Percentiles rank a stretch among this genome's conserved stretches.
These are phyloP conservation scores for Tieghemiomyces parasiticus DNA, from an alignment of 192 early-diverging fungal species.

Conservation along the genomic window DNA sequence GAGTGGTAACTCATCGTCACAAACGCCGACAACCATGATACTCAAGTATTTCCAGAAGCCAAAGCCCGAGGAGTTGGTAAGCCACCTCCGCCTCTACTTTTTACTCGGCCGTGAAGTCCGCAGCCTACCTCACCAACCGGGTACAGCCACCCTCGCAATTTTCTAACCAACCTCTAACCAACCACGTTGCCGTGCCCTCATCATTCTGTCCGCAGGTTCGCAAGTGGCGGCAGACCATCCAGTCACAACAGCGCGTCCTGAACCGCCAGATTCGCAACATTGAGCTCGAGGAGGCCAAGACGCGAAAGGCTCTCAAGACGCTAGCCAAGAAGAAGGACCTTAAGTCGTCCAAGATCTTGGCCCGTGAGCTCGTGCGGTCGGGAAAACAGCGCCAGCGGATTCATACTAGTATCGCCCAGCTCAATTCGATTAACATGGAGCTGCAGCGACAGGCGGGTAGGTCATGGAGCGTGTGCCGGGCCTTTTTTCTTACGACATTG, in stretches of 20 bases:
- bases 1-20: no score
- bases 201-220: no score
- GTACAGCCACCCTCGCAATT: no score
- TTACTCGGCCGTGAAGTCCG: not conserved
- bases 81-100: not conserved
- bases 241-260: slow-evolving; percentile 69
- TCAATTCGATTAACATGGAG: slow-evolving; percentile 83
- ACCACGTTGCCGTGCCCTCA: no score
- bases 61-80: slow-evolving; percentile 9
- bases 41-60: slow-evolving; percentile 10
- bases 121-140: not conserved
- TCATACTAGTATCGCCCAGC: slow-evolving; percentile 76
- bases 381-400: slow-evolving; percentile 67
- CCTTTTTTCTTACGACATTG: no score
- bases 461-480: slow-evolving; percentile 6
- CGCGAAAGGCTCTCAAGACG: slow-evolving; percentile 59
- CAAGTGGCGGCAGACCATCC: slow-evolving; percentile 79
- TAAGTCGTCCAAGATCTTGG: slow-evolving; percentile 51
- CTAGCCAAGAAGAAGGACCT: slow-evolving; percentile 81
- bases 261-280: slow-evolving; percentile 71
- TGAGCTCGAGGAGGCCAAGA: slow-evolving; percentile 71
- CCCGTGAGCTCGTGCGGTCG: slow-evolving; percentile 70
- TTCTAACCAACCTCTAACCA: no score
- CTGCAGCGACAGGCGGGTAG: slow-evolving; percentile 75
- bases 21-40: no score